These are phyloP conservation scores for Dioscorea dumetorum DNA, from an alignment of 106 monocot genomes.

Conservation along the genomic window DNA sequence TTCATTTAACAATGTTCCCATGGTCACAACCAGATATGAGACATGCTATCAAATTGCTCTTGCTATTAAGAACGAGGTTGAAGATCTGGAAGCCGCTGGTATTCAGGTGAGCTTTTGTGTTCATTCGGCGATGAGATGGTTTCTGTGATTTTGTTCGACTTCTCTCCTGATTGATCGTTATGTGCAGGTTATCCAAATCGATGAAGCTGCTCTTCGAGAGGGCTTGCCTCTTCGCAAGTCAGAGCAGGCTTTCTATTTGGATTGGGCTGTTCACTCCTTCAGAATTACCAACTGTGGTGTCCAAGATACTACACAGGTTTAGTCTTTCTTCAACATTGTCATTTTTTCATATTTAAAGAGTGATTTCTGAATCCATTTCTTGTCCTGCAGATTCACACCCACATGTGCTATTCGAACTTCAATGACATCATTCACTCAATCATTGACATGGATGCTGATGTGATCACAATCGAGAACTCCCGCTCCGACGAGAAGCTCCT, in stretches of 20 bases:
- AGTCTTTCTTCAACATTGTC: neutral
- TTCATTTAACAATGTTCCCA: neutral
- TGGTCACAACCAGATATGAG: conserved; percentile 21
- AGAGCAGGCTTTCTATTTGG: conserved; percentile 65
- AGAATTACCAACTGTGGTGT: conserved; percentile 71
- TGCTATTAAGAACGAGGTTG: conserved; percentile 73
- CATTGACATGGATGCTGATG: conserved; percentile 81
- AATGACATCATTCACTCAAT: conserved; percentile 83
- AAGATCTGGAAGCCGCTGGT: conserved; percentile 64
- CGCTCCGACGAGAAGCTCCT: conserved; percentile 80
- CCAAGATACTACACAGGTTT: conserved; percentile 68
- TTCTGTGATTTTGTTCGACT: neutral
- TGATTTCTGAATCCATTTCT: neutral
- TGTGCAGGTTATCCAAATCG: conserved; percentile 66
- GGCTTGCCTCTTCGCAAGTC: conserved; percentile 72
- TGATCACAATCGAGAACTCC: conserved; percentile 85
- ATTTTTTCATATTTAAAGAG: neutral
- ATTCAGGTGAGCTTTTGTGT: conserved; percentile 26
- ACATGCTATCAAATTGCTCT: conserved; percentile 77
- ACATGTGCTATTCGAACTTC: conserved; percentile 91
- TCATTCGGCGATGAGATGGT: neutral
- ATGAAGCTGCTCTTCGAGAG: conserved; percentile 69
- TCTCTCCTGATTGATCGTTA: neutral
- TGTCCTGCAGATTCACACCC: conserved; percentile 47
- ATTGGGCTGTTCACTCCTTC: conserved; percentile 83